Conservation (phyloP, 2,329 filamentous ascomycete species). For the Penicillium sp. region DNA sequence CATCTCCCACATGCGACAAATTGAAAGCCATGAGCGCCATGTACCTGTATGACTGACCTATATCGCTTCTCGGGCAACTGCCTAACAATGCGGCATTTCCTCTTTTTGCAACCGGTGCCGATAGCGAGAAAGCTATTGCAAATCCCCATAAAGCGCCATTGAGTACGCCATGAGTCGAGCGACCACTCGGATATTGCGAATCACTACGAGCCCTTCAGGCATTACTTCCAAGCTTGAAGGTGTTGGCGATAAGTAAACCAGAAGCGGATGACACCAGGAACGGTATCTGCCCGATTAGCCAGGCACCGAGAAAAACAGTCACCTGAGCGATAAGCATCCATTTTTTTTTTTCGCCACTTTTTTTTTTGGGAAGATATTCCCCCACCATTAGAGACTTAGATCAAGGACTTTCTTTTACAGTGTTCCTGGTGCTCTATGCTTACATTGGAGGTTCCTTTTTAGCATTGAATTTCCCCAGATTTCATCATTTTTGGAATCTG, state of each 20-base stretch:
- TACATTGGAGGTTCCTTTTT: neutral
- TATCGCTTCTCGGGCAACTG: neutral
- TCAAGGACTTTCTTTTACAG: neutral
- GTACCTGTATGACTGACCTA: neutral
- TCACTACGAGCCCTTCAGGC: no score
- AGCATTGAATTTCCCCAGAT: slow-evolving; percentile 4
- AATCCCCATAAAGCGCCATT: neutral
- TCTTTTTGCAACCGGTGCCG: neutral
- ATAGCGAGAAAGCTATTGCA: neutral
- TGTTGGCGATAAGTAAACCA: no score
- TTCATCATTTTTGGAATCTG: neutral
- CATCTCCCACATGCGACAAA: slow-evolving; percentile 2
- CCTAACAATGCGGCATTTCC: neutral
- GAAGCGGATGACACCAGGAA: neutral
- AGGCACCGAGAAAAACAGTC: slow-evolving; percentile 18
- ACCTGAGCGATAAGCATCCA: slow-evolving; percentile 27
- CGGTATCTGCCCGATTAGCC: slow-evolving; percentile 19
- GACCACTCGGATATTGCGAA: neutral
- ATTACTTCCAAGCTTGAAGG: no score
- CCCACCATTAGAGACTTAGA: slow-evolving; percentile 1
- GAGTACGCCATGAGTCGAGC: neutral
- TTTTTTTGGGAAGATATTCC: slow-evolving; percentile 2
- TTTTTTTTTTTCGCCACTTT: slow-evolving; percentile 22
- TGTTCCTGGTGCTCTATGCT: neutral
- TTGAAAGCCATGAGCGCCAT: slow-evolving; percentile 4